These are phyloP conservation scores for Stygiomarasmius scandens DNA, from an alignment of 1,284 basidiomycete species.

Conservation along the genomic window DNA sequence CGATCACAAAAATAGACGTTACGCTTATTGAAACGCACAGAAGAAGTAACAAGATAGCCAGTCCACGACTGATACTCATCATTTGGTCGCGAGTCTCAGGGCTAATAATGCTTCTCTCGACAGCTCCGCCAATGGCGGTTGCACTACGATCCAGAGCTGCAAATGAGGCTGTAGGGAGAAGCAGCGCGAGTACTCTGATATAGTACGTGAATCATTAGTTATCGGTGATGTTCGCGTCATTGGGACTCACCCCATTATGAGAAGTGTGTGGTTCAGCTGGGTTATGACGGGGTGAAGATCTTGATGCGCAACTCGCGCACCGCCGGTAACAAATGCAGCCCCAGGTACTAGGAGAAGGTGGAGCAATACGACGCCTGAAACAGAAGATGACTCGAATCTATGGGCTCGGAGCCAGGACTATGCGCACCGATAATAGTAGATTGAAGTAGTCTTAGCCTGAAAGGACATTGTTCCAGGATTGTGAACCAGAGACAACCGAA, in stretches of 20 bases:
- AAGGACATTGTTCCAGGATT: neutral
- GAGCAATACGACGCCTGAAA: conserved; percentile 58
- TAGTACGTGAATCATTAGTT: no score
- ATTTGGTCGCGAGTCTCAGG: conserved; percentile 35
- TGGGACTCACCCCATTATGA: conserved; percentile 44
- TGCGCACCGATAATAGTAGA: conserved; percentile 57
- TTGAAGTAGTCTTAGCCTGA: conserved; percentile 56
- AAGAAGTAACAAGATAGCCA: conserved; percentile 44
- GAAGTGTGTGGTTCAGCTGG: conserved; percentile 47
- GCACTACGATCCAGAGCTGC: conserved; percentile 38
- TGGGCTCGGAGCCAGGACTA: no score
- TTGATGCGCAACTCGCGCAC: conserved; percentile 51
- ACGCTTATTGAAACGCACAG: no score
- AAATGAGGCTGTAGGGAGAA: conserved; percentile 50
- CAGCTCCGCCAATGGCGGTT: conserved; percentile 8
- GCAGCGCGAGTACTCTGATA: conserved; percentile 43
- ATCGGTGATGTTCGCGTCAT: no score
- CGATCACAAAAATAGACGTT: no score
- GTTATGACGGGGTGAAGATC: conserved; percentile 44
- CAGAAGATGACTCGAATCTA: neutral
- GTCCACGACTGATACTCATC: conserved; percentile 46
- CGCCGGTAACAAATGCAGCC: conserved; percentile 62
- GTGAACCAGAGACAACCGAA: neutral
- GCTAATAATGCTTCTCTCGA: conserved; percentile 23
- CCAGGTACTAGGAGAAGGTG: conserved; percentile 67